These are phyloP conservation scores for Pseudogymnoascus sp. DNA, from an alignment of 2,329 filamentous ascomycete species.

Conservation along the genomic window DNA sequence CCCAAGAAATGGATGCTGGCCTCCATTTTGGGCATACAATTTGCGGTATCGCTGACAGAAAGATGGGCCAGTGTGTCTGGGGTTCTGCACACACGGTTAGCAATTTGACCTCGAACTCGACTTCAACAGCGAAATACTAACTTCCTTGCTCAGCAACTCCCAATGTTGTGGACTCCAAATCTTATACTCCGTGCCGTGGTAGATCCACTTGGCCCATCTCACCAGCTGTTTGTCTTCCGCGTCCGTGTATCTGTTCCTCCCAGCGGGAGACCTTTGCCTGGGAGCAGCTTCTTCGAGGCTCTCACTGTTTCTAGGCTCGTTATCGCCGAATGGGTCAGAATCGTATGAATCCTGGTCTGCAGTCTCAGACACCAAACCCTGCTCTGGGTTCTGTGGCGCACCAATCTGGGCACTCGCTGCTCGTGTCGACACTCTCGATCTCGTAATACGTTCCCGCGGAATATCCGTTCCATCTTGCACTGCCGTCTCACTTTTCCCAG, in stretches of 20 bases:
- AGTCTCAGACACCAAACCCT: background rate
- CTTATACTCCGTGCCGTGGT: background rate
- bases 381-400: background rate
- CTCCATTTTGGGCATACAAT: background rate
- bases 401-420: background rate
- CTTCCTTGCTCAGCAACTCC: background rate
- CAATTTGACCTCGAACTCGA: background rate
- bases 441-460: background rate
- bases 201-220: background rate
- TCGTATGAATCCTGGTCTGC: background rate
- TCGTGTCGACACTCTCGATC: background rate
- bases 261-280: no score
- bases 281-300: background rate
- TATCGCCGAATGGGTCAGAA: background rate
- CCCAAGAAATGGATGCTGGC: background rate
- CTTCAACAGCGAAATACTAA: background rate
- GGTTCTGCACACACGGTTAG: background rate
- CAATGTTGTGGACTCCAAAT: background rate
- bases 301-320: background rate
- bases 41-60: background rate
- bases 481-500: constrained; percentile 8
- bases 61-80: background rate
- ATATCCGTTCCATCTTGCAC: background rate
- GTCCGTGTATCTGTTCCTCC: background rate
- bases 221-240: background rate